Conservation (phyloP, 2,329 filamentous ascomycete genomes). For the Cercospora sp. region DNA sequence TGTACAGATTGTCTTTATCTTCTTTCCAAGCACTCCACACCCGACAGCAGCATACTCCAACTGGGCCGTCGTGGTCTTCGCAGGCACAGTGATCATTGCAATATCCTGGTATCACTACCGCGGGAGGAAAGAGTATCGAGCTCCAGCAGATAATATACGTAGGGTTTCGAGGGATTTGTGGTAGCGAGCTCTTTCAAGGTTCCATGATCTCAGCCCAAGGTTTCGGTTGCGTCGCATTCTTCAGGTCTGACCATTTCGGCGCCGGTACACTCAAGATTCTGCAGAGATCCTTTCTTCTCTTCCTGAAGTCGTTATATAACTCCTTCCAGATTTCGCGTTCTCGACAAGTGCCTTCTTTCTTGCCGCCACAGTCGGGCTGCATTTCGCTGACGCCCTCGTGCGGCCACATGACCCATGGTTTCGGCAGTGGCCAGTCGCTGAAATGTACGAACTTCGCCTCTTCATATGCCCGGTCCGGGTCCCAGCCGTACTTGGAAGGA, state of each 20-base stretch:
- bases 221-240: conserved; percentile 24
- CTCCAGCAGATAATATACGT: conserved; percentile 28
- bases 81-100: conserved; percentile 26
- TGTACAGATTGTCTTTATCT: conserved; percentile 30
- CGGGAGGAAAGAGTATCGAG: conserved; percentile 28
- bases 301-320: conserved; percentile 49
- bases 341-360: conserved; percentile 27
- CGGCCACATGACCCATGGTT: conserved; percentile 60
- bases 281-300: conserved; percentile 45
- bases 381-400: conserved; percentile 45
- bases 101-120: conserved; percentile 29
- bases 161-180: neutral
- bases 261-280: conserved; percentile 35
- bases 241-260: conserved; percentile 34
- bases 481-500: conserved; percentile 55
- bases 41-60: conserved; percentile 28
- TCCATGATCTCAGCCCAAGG: conserved; percentile 7
- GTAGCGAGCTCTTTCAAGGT: neutral
- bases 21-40: conserved; percentile 27
- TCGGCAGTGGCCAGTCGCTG: conserved; percentile 69
- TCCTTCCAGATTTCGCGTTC: conserved; percentile 49
- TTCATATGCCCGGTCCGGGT: conserved; percentile 56
- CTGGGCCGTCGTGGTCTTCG: conserved; percentile 32
- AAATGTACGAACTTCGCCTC: conserved; percentile 70
- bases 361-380: conserved; percentile 47